Base-by-base conservation (phyloP, 345 rosid species). In the Atalantia buxifolia region DNA sequence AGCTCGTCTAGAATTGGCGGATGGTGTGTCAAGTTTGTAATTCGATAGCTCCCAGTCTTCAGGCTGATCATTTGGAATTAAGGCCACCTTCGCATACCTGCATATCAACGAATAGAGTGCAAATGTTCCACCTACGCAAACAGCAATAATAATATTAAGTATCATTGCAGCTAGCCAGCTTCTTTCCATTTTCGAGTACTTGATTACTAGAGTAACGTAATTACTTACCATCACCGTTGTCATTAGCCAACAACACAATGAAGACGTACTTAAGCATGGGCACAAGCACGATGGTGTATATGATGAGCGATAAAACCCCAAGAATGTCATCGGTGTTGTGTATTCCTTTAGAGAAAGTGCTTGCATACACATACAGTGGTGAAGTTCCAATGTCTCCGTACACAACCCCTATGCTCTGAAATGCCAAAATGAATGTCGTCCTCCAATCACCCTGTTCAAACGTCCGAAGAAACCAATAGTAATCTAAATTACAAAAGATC, bases 301-400 rank as follows among this genome's bases (percentile, higher is more conserved):
- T 83, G 72, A 93, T 93, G 35, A 92, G 89, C 1, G 97, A 95
- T 21, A 93, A 50, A 18, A 90, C 95, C 0, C 92, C 97, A 2
- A 92, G 42, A 24, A 93, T 28, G 78, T 95, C 93, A 1, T 89
- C 87, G 31, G 65, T 69, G 63, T 88, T 42, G 1, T 42, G 1
- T 35, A 93, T 89, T 0, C 89, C 89, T 0, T 84, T 27, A 1
- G 88, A 61, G 80, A 93, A 95, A 68, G 94, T 86, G 84, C 94
- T 87, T 10, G 81, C 65, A 40, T 30, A 90, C 16, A 93, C 94
- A 28, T 93, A 95, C 5, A 95, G 88, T 0, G 98, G 97, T 0
- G 98, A 92, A 5, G 98, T 93, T 56, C 95, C 95, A 0, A 92
- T 90, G 72, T 95, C 98, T 33, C 97, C 94, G 12, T 90, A 93